Evolutionary conservation across 306 rosid species (phyloP).

Genomic region (Gillenia trifoliata): DNA sequence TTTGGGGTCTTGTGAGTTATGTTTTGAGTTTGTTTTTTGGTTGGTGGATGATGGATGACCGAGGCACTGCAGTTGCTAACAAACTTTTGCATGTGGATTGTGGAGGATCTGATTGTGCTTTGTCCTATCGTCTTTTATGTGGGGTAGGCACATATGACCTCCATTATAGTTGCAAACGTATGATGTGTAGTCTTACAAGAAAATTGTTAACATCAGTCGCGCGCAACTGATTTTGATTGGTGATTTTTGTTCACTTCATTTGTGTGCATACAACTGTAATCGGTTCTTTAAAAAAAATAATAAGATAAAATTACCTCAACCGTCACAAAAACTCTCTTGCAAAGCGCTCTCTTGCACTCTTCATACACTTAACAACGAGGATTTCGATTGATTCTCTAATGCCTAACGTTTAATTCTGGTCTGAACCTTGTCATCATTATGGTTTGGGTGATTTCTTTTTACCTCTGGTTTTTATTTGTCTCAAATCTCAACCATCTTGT

Average conservation of each 20-base stretch:
- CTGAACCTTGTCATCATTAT: background rate
- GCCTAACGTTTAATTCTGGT: background rate
- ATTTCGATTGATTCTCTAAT: background rate
- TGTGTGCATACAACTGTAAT: background rate
- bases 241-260: too few relatives aligned
- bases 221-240: too few relatives aligned
- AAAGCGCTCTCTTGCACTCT: background rate
- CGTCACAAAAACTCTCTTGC: too few relatives aligned
- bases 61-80: slow-evolving; percentile 30
- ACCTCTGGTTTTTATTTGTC: background rate
- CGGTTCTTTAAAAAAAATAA: background rate
- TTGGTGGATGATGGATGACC: slow-evolving; percentile 22
- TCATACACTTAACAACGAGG: background rate
- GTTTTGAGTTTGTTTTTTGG: slow-evolving; percentile 7
- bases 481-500: background rate
- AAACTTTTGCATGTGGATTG: slow-evolving; percentile 41
- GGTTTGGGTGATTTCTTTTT: background rate
- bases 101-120: slow-evolving; percentile 27
- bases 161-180: slow-evolving; percentile 12
- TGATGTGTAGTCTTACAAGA: background rate
- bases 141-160: slow-evolving; percentile 28
- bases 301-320: background rate
- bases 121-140: slow-evolving; percentile 22
- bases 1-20: slow-evolving; percentile 4
- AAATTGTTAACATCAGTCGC: background rate